Conservation (phyloP, 1,284 basidiomycete genomes). For the Inonotus obliquus region DNA sequence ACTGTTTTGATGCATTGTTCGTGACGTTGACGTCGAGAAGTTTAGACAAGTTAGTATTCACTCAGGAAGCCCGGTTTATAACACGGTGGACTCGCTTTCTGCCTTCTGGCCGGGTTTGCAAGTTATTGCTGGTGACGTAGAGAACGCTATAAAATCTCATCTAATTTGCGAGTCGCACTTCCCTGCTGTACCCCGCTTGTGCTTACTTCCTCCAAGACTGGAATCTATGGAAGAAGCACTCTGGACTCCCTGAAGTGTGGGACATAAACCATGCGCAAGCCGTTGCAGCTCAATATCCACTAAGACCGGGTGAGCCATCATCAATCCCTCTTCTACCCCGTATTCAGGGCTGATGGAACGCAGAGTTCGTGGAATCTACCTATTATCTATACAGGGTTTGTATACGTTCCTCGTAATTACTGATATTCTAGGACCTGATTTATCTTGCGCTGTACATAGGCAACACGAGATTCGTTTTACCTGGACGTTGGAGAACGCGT, state of each 20-base stretch:
- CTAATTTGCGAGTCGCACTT: constrained; percentile 58
- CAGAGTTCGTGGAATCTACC: constrained; percentile 89
- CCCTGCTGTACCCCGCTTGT: constrained; percentile 1
- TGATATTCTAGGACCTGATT: background rate
- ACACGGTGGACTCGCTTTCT: constrained; percentile 77
- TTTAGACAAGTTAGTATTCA: constrained; percentile 78
- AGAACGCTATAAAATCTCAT: constrained; percentile 84
- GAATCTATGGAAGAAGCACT: constrained; percentile 84
- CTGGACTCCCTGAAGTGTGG: constrained; percentile 87
- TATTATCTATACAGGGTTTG: constrained; percentile 88
- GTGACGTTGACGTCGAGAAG: constrained; percentile 34
- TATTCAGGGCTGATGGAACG: constrained; percentile 10
- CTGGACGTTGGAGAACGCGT: constrained; percentile 85
- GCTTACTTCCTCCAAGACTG: constrained; percentile 45
- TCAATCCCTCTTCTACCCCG: background rate
- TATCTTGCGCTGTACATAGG: constrained; percentile 39
- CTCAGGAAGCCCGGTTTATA: constrained; percentile 65
- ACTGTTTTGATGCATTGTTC: background rate
- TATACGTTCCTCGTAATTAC: constrained; percentile 4
- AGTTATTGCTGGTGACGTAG: constrained; percentile 85
- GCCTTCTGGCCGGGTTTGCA: constrained; percentile 89
- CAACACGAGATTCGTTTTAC: constrained; percentile 88
- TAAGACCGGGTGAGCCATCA: constrained; percentile 59
- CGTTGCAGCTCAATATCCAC: constrained; percentile 78
- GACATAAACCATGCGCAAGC: constrained; percentile 70